These are phyloP conservation scores for Omphalea diandra DNA, from an alignment of 441 rosid genomes.

Conservation along the genomic window DNA sequence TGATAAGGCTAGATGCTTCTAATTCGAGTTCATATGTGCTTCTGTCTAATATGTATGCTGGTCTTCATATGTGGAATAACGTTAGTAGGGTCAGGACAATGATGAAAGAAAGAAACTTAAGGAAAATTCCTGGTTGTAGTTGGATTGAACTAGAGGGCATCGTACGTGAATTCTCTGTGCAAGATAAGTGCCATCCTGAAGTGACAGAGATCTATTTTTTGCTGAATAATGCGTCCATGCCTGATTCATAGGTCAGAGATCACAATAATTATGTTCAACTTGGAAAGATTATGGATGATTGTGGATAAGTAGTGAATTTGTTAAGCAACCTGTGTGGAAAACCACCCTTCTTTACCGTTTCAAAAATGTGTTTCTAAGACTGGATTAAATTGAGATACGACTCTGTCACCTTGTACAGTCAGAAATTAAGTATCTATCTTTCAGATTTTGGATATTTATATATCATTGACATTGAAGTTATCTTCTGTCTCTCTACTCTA, in stretches of 20 bases:
- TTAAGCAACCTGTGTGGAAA: neutral
- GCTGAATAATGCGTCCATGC: slow-evolving; percentile 32
- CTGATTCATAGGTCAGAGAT: slow-evolving; percentile 22
- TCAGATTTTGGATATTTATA: slow-evolving; percentile 1
- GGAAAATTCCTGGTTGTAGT: slow-evolving; percentile 52
- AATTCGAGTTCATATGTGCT: slow-evolving; percentile 56
- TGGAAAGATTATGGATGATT: no score
- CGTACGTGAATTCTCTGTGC: no score
- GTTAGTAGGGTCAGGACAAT: slow-evolving; percentile 45
- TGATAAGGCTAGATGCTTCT: slow-evolving; percentile 50
- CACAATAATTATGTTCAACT: slow-evolving; percentile 12
- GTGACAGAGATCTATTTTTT: slow-evolving; percentile 39
- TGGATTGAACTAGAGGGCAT: slow-evolving; percentile 65
- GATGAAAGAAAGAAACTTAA: slow-evolving; percentile 49
- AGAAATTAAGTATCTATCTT: neutral
- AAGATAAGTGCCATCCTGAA: slow-evolving; percentile 46
- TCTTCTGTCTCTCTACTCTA: neutral
- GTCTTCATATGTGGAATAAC: slow-evolving; percentile 52
- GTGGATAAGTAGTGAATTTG: no score
- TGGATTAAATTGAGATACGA: neutral
- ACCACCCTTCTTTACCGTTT: neutral
- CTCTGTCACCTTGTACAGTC: neutral
- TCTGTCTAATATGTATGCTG: slow-evolving; percentile 61
- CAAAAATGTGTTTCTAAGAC: neutral
- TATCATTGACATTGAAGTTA: neutral